Evolutionary conservation across 371 early-diverging fungal species (phyloP).

Genomic region (Lichtheimia hyalospora): DNA sequence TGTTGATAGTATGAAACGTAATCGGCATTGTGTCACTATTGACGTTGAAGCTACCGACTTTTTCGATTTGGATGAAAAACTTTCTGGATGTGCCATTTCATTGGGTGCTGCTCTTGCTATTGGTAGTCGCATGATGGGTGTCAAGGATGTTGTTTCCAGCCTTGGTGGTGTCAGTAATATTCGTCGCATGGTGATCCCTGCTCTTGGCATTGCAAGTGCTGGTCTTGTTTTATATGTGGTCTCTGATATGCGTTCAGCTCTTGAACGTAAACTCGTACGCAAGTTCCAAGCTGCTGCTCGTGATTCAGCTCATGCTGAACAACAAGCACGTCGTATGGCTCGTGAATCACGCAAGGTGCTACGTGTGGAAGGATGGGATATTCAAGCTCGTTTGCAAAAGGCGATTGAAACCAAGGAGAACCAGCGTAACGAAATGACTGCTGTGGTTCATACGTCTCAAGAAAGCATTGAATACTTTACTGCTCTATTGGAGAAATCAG

Average conservation of each 20-base stretch:
- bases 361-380: constrained; percentile 81
- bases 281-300: constrained; percentile 72
- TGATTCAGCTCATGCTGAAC: constrained; percentile 64
- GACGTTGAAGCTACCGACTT: constrained; percentile 69
- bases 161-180: constrained; percentile 34
- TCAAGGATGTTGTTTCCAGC: constrained; percentile 41
- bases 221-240: constrained; percentile 79
- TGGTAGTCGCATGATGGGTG: constrained; percentile 48
- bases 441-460: constrained; percentile 55
- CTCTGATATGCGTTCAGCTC: constrained; percentile 78
- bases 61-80: constrained; percentile 60
- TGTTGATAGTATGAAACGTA: constrained; percentile 42
- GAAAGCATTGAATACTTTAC: constrained; percentile 71
- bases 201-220: constrained; percentile 57
- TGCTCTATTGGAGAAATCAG: constrained; percentile 51
- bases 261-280: constrained; percentile 78
- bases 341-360: constrained; percentile 74
- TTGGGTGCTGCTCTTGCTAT: constrained; percentile 43
- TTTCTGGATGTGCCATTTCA: constrained; percentile 45
- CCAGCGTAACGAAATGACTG: constrained; percentile 61
- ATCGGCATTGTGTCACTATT: constrained; percentile 42
- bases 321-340: constrained; percentile 71
- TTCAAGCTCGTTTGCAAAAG: constrained; percentile 80
- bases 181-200: constrained; percentile 41
- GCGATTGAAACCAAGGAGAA: constrained; percentile 77